Evolutionary conservation across 345 rosid species (phyloP).

Genomic region (Euphorbia lathyris): DNA sequence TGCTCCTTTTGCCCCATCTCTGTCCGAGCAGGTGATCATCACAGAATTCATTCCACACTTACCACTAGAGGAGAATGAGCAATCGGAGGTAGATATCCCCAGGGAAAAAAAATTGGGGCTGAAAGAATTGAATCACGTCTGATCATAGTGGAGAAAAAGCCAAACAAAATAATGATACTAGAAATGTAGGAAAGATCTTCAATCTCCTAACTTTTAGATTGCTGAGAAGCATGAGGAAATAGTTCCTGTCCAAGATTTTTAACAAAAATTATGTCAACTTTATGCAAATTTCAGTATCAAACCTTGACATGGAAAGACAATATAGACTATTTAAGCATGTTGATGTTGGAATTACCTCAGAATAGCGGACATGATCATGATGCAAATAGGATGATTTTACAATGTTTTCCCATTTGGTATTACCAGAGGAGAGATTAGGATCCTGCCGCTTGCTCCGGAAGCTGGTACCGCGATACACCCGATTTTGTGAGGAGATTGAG

Average conservation of each 20-base stretch:
- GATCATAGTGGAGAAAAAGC: conserved; percentile 11
- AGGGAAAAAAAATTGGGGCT: conserved; percentile 6
- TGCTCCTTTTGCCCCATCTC: no score
- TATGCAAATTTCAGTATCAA: background rate
- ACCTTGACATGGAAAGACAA: background rate
- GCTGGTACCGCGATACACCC: conserved; percentile 28
- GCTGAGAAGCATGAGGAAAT: conserved; percentile 46
- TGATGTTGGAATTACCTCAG: conserved; percentile 51
- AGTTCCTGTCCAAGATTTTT: conserved; percentile 52
- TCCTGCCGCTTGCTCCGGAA: conserved; percentile 41
- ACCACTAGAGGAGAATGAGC: conserved; percentile 12
- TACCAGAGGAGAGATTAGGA: conserved; percentile 27
- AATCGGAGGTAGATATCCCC: conserved; percentile 11
- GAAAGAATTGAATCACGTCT: conserved; percentile 17
- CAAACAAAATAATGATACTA: conserved; percentile 14
- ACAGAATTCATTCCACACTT: background rate
- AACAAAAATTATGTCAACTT: background rate
- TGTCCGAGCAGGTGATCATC: conserved; percentile 10
- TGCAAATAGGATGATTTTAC: conserved; percentile 76
- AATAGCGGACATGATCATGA: conserved; percentile 79
- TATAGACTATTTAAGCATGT: background rate
- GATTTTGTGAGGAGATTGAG: conserved; percentile 39
- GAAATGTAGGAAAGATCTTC: conserved; percentile 10
- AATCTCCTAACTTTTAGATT: conserved; percentile 35
- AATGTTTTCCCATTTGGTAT: conserved; percentile 90